Base-by-base conservation (phyloP, 2,329 filamentous ascomycete genomes). In the Harringtonia aguacate region DNA sequence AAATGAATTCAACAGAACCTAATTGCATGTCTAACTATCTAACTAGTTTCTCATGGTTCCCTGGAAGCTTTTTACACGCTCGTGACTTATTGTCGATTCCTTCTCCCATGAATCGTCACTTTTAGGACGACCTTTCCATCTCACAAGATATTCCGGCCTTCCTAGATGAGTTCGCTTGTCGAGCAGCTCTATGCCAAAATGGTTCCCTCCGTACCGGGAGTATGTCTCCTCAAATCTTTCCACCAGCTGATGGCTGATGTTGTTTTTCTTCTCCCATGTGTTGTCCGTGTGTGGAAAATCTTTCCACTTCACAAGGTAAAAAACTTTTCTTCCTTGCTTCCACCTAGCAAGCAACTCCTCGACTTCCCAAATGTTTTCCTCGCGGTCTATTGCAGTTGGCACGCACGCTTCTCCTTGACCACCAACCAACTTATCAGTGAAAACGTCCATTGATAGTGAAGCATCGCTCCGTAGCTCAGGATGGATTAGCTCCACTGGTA, bases 231-330 rank as follows among this genome's bases (percentile, higher is more conserved):
- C 4, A 37, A 37, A 37, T 20, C 20, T 37, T 37, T 37, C 14
- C 8, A 37, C 36, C 14, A 37, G 22, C 12, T 37, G 7, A 37
- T 20, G 21, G 36, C 36, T 37, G 7, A 37, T 37, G 24, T 37
- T 8, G 36, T 37, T 27, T 37, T 37, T 7, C n/a, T 37, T 37
- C 40, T 51, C 36, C 45, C 33, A 54, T 31, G 45, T 52, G 47
- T 53, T 54, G 13, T 36, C 43, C 12, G 48, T 28, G 38, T 53
- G 21, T 17, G 33, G 35, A 44, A 52, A 54, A 21, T 46, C 52
- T 48, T 48, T 52, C 46, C 28, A 53, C 46, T 55, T 52, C 24
- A 52, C 38, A 52, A 55, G 43, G 37, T 51, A 53, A 38, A 36
- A 48, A 40, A 48, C 48, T 43, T 37, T 40, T 35, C 49, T 53